phyloP scores from a whole-genome alignment of 495 filamentous ascomycete species.

The Hypomontagnella monticulosa region DNA sequence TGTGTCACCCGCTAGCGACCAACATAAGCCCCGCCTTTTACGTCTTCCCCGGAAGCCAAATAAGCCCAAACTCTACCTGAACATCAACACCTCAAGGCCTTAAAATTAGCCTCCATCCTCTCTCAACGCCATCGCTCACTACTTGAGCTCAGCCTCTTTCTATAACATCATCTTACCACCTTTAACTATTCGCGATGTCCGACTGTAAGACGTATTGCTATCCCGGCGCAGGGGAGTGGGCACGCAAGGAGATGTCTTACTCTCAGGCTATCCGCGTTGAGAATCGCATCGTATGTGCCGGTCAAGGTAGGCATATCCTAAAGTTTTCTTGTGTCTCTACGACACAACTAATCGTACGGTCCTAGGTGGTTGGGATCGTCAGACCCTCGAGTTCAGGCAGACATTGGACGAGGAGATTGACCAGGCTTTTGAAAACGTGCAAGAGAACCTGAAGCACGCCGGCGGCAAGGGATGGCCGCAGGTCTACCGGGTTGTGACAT shows the following conservation, averaged over 20 bases:
- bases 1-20: too few species aligned
- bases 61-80: too few species aligned
- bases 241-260: conserved; percentile 54
- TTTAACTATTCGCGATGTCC: too few species aligned
- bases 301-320: conserved; percentile 56
- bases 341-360: neutral
- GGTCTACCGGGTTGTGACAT: conserved; percentile 61
- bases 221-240: conserved; percentile 52
- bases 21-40: too few species aligned
- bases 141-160: too few species aligned
- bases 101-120: too few species aligned
- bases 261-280: conserved; percentile 65
- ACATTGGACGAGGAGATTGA: conserved; percentile 61
- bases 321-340: neutral
- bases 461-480: conserved; percentile 67
- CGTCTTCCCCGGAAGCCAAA: too few species aligned
- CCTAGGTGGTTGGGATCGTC: conserved; percentile 63
- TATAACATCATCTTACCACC: too few species aligned
- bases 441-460: conserved; percentile 56
- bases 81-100: too few species aligned
- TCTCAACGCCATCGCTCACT: too few species aligned
- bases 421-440: conserved; percentile 64
- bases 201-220: too few species aligned
- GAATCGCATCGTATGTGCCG: conserved; percentile 62
- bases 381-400: conserved; percentile 48